phyloP scores from a whole-genome alignment of 2,329 filamentous ascomycete species.

The Fusarium neocosmosporiellum region DNA sequence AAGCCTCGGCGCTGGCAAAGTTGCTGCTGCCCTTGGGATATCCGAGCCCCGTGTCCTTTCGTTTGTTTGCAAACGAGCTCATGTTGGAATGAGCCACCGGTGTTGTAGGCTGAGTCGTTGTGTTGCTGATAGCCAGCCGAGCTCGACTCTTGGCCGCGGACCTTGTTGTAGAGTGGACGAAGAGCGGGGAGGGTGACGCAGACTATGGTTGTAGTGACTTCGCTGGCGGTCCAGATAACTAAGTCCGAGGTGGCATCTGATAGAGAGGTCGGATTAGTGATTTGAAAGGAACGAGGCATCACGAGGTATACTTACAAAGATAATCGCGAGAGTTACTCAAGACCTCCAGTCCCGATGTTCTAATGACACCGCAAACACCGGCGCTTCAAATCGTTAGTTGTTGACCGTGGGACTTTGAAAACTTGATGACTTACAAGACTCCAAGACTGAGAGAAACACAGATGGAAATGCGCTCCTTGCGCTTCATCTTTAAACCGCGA shows the following conservation, averaged over 20 bases:
- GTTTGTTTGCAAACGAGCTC: constrained; percentile 10
- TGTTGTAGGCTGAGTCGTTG: constrained; percentile 19
- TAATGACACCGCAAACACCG: constrained; percentile 18
- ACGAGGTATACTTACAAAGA: constrained; percentile 1
- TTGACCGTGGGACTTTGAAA: no score
- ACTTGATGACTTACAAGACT: constrained; percentile 4
- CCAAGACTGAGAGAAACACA: constrained; percentile 21
- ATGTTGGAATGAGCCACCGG: constrained; percentile 9
- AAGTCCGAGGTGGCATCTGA: constrained; percentile 22
- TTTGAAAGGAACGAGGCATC: not conserved
- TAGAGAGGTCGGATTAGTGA: not conserved
- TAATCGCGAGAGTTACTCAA: constrained; percentile 22
- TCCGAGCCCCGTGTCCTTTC: constrained; percentile 3
- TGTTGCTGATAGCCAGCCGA: constrained; percentile 28
- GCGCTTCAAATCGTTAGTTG: not conserved
- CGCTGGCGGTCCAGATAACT: constrained; percentile 27
- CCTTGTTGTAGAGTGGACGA: constrained; percentile 18
- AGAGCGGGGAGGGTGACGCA: constrained; percentile 20
- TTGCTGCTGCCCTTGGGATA: constrained; percentile 4
- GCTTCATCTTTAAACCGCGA: constrained; percentile 24
- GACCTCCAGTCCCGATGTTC: constrained; percentile 12
- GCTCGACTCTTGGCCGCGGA: constrained; percentile 24
- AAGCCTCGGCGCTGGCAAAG: constrained; percentile 7
- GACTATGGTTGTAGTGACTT: constrained; percentile 24
- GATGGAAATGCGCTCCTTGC: constrained; percentile 21